phyloP scores from a whole-genome alignment of 305 asterid genomes.

The Solanum hybrid region DNA sequence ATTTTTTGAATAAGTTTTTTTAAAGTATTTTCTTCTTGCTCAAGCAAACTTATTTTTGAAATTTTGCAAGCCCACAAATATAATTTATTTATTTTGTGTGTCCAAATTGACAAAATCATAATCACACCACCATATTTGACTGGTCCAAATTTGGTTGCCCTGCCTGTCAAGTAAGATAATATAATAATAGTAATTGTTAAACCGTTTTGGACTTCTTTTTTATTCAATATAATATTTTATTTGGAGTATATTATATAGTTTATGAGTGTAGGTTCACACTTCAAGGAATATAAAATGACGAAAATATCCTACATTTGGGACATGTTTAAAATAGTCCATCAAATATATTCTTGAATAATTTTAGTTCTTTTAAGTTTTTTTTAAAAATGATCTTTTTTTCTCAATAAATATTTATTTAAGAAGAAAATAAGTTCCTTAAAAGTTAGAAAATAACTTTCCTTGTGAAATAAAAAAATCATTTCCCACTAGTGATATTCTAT shows the following conservation, averaged over 20 bases:
- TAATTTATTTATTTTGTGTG: neutral
- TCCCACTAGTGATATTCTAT: too few species aligned
- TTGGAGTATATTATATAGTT: neutral
- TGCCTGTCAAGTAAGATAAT: neutral
- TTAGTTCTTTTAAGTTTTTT: too few species aligned
- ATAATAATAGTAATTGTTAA: neutral
- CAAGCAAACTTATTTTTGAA: neutral
- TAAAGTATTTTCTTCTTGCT: neutral
- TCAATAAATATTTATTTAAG: too few species aligned
- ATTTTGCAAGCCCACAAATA: neutral
- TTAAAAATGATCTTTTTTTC: too few species aligned
- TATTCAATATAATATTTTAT: neutral
- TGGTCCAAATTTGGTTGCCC: neutral
- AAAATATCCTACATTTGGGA: neutral
- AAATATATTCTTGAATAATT: neutral
- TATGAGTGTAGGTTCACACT: neutral
- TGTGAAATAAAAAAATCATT: too few species aligned
- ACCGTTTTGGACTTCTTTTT: neutral
- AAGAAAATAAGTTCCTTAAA: too few species aligned
- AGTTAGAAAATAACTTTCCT: too few species aligned
- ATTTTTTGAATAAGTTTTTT: neutral
- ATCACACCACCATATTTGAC: neutral
- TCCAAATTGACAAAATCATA: neutral
- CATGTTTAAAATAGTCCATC: neutral
- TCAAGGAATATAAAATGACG: neutral